Evolutionary conservation across 495 filamentous ascomycete species (phyloP).

Genomic region (Tuber borchii): DNA sequence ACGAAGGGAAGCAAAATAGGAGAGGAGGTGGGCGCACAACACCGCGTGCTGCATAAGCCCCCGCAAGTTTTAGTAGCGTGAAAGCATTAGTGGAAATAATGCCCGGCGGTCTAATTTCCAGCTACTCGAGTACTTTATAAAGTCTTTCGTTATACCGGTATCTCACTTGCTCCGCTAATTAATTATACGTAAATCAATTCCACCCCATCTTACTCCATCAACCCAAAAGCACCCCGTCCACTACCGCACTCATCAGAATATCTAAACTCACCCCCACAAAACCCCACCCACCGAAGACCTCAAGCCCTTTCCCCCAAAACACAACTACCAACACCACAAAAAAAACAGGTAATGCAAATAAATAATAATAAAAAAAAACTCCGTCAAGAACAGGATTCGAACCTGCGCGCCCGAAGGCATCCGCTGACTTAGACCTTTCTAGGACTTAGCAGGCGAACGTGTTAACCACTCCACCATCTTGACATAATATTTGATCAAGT

Average conservation of each 20-base stretch:
- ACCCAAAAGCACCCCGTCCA: too few species aligned
- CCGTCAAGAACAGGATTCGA: slow-evolving; percentile 41
- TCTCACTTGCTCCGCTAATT: too few species aligned
- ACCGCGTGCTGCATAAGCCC: too few species aligned
- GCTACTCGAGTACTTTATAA: too few species aligned
- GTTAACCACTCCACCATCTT: slow-evolving; percentile 43
- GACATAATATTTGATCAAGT: slow-evolving; percentile 1
- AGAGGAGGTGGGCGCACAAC: too few species aligned
- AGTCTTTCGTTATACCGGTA: too few species aligned
- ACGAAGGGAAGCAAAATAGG: too few species aligned
- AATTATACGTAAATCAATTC: too few species aligned
- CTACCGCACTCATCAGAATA: not conserved
- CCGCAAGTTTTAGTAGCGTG: too few species aligned
- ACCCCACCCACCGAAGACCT: not conserved
- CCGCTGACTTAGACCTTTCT: slow-evolving; percentile 24
- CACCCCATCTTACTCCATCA: too few species aligned
- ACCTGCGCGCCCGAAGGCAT: slow-evolving; percentile 42
- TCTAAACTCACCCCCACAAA: not conserved
- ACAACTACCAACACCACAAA: not conserved
- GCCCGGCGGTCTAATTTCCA: too few species aligned
- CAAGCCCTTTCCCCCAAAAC: not conserved
- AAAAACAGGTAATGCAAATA: not conserved
- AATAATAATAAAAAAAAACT: not conserved
- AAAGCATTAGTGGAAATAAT: too few species aligned
- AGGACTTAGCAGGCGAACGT: slow-evolving; percentile 39